phyloP scores from a whole-genome alignment of 768 basidiomycete genomes.

The Suillus americanus region DNA sequence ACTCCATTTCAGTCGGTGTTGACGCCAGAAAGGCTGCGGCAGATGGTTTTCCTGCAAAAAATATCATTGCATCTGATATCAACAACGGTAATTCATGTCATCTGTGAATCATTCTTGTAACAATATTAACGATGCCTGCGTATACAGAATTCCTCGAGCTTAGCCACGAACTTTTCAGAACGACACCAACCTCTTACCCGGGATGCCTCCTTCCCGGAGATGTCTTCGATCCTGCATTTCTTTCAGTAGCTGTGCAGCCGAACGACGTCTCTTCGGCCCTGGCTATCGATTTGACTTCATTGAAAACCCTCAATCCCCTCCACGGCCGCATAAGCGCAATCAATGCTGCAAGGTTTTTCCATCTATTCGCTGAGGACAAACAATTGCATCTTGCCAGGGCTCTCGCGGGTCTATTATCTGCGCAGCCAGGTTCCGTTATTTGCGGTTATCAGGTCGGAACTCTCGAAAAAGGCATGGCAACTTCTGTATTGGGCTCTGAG shows the following conservation, averaged over 20 bases:
- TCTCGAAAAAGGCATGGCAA: constrained; percentile 4
- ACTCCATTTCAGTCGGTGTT: not conserved
- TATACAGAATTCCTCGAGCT: not conserved
- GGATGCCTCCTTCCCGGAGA: not conserved
- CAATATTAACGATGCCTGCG: not conserved
- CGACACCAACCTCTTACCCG: not conserved
- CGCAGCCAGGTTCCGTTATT: not conserved
- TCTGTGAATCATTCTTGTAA: not conserved
- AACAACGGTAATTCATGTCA: not conserved
- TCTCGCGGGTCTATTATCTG: not conserved
- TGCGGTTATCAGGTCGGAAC: not conserved
- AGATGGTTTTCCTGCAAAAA: not conserved
- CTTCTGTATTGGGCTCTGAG: not conserved
- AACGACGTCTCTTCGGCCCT: not conserved
- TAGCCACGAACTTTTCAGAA: not conserved
- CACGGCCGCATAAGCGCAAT: not conserved
- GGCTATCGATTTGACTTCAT: not conserved
- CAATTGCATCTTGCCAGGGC: not conserved
- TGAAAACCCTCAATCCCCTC: not conserved
- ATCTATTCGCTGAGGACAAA: not conserved
- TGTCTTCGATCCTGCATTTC: not conserved
- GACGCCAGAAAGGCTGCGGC: not conserved
- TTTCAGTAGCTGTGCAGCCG: not conserved
- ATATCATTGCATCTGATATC: not conserved
- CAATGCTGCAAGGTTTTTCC: not conserved